These are phyloP conservation scores for Psilocybe azurescens DNA, from an alignment of 768 basidiomycete species.

Conservation along the genomic window DNA sequence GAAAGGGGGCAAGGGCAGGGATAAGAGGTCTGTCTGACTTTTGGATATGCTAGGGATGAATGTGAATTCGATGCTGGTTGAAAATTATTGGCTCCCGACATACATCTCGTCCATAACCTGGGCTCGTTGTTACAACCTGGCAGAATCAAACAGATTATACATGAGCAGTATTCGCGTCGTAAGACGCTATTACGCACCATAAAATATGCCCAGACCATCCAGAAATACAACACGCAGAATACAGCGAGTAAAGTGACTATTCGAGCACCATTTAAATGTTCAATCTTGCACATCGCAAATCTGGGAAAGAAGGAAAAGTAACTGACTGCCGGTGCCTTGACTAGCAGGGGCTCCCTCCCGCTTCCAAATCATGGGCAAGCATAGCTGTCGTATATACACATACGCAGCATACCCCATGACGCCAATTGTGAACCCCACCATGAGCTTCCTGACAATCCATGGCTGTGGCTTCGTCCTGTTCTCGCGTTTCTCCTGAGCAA, in stretches of 20 bases:
- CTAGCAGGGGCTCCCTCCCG: constrained; percentile 49
- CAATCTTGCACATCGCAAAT: constrained; percentile 6
- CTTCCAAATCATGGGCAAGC: constrained; percentile 69
- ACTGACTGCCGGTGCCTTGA: constrained; percentile 71
- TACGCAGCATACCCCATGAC: constrained; percentile 75
- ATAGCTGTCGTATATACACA: constrained; percentile 78
- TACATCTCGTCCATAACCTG: constrained; percentile 74
- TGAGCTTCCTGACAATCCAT: constrained; percentile 76
- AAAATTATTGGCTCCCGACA: constrained; percentile 25
- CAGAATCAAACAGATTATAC: background rate
- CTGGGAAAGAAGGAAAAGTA: background rate
- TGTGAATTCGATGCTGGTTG: background rate
- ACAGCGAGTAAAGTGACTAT: constrained; percentile 71
- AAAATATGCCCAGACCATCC: constrained; percentile 81
- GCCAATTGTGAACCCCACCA: constrained; percentile 61
- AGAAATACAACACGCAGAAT: constrained; percentile 65
- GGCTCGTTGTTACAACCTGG: constrained; percentile 69
- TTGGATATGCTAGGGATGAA: constrained; percentile 15
- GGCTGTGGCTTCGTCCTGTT: constrained; percentile 60
- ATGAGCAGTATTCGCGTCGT: constrained; percentile 1
- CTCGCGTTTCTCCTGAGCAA: constrained; percentile 45
- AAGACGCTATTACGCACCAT: constrained; percentile 52
- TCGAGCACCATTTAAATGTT: background rate
- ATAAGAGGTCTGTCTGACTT: constrained; percentile 26
- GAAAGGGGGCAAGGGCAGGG: constrained; percentile 14